Evolutionary conservation across 192 early-diverging fungal species (phyloP).

Genomic region (Coemansia sp.): DNA sequence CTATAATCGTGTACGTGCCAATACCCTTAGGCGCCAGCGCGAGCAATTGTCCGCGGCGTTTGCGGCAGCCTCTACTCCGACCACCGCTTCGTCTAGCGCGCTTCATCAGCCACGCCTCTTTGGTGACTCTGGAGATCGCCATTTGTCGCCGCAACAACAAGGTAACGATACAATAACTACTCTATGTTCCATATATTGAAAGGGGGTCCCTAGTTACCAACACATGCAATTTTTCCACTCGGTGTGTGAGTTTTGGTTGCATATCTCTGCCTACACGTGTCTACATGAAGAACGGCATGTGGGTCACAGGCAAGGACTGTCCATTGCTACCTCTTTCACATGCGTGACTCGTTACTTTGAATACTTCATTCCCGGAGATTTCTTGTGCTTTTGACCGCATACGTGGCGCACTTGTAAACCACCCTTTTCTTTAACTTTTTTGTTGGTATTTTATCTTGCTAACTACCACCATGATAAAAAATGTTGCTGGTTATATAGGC

Average conservation of each 20-base stretch:
- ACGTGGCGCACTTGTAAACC: conserved; percentile 20
- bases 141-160: conserved; percentile 23
- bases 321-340: no score
- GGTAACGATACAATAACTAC: conserved; percentile 6
- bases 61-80: conserved; percentile 26
- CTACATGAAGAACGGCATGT: not conserved
- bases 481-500: conserved; percentile 14
- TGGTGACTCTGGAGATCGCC: conserved; percentile 31
- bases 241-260: not conserved
- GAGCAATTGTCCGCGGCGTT: conserved; percentile 52
- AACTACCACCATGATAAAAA: not conserved
- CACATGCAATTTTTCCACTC: not conserved
- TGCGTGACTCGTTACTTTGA: not conserved
- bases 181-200: not conserved
- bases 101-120: conserved; percentile 28
- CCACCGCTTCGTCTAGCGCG: not conserved
- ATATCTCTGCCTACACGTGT: not conserved
- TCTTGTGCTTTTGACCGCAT: conserved; percentile 13
- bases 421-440: not conserved
- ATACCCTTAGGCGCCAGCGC: conserved; percentile 59
- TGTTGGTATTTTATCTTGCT: not conserved
- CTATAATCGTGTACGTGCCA: conserved; percentile 76
- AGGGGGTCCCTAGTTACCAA: no score
- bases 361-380: not conserved
- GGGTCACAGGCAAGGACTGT: no score